Percentiles rank a stretch among this genome's conserved stretches.
Conservation (phyloP, 73 alveolate genomes). For the Symbiodinium natans region DNA sequence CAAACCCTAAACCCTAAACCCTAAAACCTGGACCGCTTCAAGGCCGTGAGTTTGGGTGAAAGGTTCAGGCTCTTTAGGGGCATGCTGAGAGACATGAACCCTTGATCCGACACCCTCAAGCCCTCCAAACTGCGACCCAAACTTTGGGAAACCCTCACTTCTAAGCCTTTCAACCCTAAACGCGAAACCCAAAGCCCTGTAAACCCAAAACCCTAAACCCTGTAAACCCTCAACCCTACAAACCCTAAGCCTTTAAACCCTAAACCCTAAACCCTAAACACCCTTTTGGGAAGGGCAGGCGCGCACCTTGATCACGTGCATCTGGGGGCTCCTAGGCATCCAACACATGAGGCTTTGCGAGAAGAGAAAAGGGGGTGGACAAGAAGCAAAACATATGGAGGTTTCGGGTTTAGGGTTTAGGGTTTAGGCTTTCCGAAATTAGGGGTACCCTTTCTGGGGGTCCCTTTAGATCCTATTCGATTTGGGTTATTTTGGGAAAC, state of each 20-base stretch:
- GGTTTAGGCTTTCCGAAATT: not conserved
- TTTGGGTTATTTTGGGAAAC: no score
- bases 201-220: not conserved
- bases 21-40: no score
- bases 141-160: no score
- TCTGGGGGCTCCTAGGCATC: not conserved
- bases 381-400: not conserved
- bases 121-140: not conserved
- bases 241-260: not conserved
- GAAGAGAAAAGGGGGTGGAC: not conserved
- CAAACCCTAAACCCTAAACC: not conserved
- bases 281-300: not conserved
- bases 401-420: not conserved
- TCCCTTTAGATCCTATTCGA: no score
- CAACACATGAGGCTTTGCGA: no score
- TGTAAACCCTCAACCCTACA: not conserved
- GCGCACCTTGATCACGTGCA: not conserved
- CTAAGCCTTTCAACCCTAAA: no score
- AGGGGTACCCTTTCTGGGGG: not conserved
- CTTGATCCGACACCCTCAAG: not conserved
- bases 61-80: no score
- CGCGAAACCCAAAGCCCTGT: no score
- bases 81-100: not conserved
- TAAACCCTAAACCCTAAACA: not conserved
- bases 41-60: no score